Percentiles rank a stretch among this genome's conserved stretches.
These are phyloP conservation scores for Saccharomyces hybrid DNA, from an alignment of 1,139 yeast species.

Conservation along the genomic window DNA sequence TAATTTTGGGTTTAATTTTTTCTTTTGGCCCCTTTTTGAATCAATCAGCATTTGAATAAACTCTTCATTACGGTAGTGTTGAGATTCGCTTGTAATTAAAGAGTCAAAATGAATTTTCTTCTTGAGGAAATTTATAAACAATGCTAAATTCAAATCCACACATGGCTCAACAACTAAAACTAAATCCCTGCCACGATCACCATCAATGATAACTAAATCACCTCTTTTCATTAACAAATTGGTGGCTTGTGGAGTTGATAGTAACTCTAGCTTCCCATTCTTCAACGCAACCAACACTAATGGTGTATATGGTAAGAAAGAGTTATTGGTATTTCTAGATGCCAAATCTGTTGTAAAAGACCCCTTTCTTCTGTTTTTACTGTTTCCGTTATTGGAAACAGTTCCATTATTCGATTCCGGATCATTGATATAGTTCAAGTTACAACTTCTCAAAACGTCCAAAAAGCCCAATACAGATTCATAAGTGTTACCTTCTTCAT, in stretches of 20 bases:
- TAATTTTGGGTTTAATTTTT: constrained; percentile 29
- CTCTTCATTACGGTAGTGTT: constrained; percentile 24
- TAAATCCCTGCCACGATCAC: constrained; percentile 88
- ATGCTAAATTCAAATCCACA: constrained; percentile 69
- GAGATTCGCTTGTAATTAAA: constrained; percentile 26
- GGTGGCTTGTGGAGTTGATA: constrained; percentile 56
- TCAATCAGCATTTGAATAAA: constrained; percentile 25
- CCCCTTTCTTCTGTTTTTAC: constrained; percentile 2
- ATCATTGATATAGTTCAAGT: constrained; percentile 14
- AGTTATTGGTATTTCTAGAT: constrained; percentile 6
- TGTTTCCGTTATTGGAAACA: not conserved
- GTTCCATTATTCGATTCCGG: constrained; percentile 4
- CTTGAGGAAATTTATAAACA: constrained; percentile 69
- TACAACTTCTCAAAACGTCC: constrained; percentile 20
- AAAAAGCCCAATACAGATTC: constrained; percentile 14
- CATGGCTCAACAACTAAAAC: constrained; percentile 68
- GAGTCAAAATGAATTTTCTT: constrained; percentile 43
- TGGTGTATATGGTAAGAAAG: constrained; percentile 33
- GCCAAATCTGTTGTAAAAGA: not conserved
- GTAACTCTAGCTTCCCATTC: constrained; percentile 79
- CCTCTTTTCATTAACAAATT: constrained; percentile 52
- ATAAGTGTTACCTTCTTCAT: not conserved
- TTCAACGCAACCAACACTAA: constrained; percentile 74
- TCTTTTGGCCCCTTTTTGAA: constrained; percentile 20
- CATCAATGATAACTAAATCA: constrained; percentile 89